Conservation (phyloP, 1,284 basidiomycete genomes). For the Ustilago cynodontis region DNA sequence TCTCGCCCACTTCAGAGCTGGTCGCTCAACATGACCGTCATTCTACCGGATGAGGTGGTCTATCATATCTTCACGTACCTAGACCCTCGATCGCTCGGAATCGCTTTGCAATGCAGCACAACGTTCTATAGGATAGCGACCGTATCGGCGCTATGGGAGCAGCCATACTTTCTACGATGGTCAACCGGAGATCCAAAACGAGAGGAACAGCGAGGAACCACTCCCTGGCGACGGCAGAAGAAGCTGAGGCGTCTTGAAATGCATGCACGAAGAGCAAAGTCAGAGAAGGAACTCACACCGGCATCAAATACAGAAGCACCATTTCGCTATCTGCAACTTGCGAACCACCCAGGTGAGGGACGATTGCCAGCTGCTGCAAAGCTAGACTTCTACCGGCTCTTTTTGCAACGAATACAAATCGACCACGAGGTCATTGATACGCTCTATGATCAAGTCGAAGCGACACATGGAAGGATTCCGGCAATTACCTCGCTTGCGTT, state of each 20-base stretch:
- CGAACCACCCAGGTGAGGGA: background rate
- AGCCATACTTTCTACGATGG: conserved; percentile 47
- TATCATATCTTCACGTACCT: conserved; percentile 39
- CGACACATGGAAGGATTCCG: conserved; percentile 24
- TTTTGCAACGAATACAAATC: conserved; percentile 39
- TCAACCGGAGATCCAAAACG: conserved; percentile 27
- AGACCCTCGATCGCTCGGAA: conserved; percentile 24
- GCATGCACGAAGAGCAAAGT: conserved; percentile 25
- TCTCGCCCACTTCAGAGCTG: background rate
- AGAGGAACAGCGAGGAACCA: conserved; percentile 17
- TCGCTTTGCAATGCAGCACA: conserved; percentile 20
- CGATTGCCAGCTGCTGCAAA: background rate
- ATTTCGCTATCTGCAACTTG: conserved; percentile 22
- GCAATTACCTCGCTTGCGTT: conserved; percentile 20
- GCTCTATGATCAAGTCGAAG: conserved; percentile 39
- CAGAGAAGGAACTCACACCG: conserved; percentile 4
- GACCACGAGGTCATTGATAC: conserved; percentile 42
- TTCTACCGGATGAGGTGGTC: conserved; percentile 46
- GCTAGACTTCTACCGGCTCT: conserved; percentile 49
- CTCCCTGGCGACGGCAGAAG: conserved; percentile 9
- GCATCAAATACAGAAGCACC: conserved; percentile 7
- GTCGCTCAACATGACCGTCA: conserved; percentile 11
- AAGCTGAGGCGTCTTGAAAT: conserved; percentile 15
- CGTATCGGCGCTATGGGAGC: conserved; percentile 35
- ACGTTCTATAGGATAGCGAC: conserved; percentile 45